Evolutionary conservation across 1,139 yeast genomes (phyloP), one percentile per base, ranked within the genome.

Genomic region (Arxiozyma slooffiae): DNA sequence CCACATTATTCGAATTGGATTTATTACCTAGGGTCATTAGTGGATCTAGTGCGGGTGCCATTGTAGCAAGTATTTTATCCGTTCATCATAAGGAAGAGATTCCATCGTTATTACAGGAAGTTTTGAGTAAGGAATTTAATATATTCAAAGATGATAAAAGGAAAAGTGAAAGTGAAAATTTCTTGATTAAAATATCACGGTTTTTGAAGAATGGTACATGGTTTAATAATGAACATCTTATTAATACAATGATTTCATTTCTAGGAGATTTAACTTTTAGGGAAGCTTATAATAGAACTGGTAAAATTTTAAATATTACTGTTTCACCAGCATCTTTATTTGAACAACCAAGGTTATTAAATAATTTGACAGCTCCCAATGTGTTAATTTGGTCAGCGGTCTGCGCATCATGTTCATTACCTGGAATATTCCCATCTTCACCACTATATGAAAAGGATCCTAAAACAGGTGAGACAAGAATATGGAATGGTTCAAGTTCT

Each of bases 31-130:
- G 90, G 48, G 88, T 92, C 48, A 80, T 94, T 16, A 85, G 95
- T 48, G 98, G 98, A 0, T 85, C 96, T n/a, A 86, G 96, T n/a
- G 96, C 97, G 0, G 98, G 98, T 16, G 89, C 97, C 0, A 89
- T 92, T 49, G 82, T 94, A 53, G 97, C 97, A 7, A 80, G 95
- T 51, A 80, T 90, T 18, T 71, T 92, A 46, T 87, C 96, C 60
- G 83, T 86, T 11, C 89, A 85, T 62, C 78, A 83, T 21, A 83
- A 83, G 56, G 86, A 81, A 47, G 97, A 90, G 65, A 77, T 86
- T 1, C 72, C 77, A 23, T 73, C 68, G 3, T 67, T 86, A 30
- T 68, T 86, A 44, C 73, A 73, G 41, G 73, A 77, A 3, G 73
- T 85, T 40, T 71, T 82, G 40, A 75, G 74, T 9, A 71, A 74